Evolutionary conservation across 2,329 filamentous ascomycete species (phyloP).

Genomic region (Fonsecaea pedrosoi): DNA sequence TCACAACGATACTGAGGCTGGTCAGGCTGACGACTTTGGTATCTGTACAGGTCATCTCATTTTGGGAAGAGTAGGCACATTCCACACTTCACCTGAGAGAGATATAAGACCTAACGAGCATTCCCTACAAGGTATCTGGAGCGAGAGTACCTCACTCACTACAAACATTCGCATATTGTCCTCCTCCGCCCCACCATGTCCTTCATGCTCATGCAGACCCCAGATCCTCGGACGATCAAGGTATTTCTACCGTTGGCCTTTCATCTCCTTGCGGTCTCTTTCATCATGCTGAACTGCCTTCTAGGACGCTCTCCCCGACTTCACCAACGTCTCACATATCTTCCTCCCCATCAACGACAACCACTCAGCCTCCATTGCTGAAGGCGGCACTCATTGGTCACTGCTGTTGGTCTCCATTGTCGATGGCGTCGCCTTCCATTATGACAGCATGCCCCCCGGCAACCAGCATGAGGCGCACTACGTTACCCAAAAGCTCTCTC

Average conservation of each 20-base stretch:
- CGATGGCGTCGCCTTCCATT: slow-evolving; percentile 93
- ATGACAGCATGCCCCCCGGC: slow-evolving; percentile 80
- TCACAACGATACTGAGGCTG: not conserved
- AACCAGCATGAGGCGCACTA: slow-evolving; percentile 77
- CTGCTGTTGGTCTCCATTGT: slow-evolving; percentile 86
- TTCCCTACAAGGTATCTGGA: slow-evolving; percentile 71
- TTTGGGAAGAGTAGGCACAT: slow-evolving; percentile 86
- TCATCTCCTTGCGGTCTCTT: not conserved
- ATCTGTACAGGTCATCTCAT: slow-evolving; percentile 77
- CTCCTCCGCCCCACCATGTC: slow-evolving; percentile 92
- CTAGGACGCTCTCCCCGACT: slow-evolving; percentile 76
- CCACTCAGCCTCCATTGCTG: slow-evolving; percentile 74
- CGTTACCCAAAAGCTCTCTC: slow-evolving; percentile 72
- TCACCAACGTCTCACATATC: slow-evolving; percentile 81
- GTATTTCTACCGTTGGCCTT: slow-evolving; percentile 9
- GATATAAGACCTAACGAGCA: slow-evolving; percentile 22
- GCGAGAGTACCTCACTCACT: slow-evolving; percentile 80
- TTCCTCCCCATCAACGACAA: slow-evolving; percentile 96
- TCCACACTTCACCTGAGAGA: not conserved
- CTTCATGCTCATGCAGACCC: slow-evolving; percentile 82
- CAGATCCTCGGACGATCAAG: slow-evolving; percentile 62
- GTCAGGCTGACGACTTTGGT: slow-evolving; percentile 7
- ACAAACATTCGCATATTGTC: slow-evolving; percentile 82
- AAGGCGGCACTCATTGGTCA: slow-evolving; percentile 94
- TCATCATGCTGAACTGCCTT: not conserved